Evolutionary conservation across 495 filamentous ascomycete genomes (phyloP), one percentile per base, ranked within the genome.

Genomic region (Penicillium angulare): DNA sequence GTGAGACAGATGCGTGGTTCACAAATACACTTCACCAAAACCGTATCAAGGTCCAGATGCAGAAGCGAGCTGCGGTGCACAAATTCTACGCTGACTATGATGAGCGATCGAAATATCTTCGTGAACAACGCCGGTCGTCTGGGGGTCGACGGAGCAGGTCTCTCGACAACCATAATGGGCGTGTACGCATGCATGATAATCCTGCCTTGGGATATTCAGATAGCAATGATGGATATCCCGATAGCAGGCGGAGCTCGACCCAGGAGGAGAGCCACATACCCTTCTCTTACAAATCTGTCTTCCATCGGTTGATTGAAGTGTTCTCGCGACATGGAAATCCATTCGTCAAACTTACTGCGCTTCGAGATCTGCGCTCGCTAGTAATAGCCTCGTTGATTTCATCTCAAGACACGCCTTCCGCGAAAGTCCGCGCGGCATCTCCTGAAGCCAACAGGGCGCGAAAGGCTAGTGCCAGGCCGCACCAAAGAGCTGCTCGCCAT

Each of bases 1-100:
- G 89, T 54, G 93, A 98, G 72, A 98, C 92, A 13, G 93, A 97
- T 57, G 82, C 77, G 20, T 97, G 92, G 89, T 92, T 96, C 62
- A 79, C 81, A 5, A 83, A 85, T 52, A 81, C 79, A 16, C 64
- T 95, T 3, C 85, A 87, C 12, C 84, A 92, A 55, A 83, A 88
- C 46, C 88, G 86, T 47, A 84, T 95, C 36, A 86, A 89, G 52
- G 75, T 83, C 27, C 85, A 86, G 50, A 89, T 90, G 66, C 82
- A 79, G 35, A 85, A 79, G 56, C 66, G 69, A n/a, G 65, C 73
- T 32, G 78, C 66, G 69, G 74, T 72, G 64, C 73, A 74, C 70
- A 73, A 64, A 33, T 76, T 77, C 53, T 68, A 73, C 43, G 55
- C 60, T 4, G 65, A 73, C 20, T 73, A 67, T 52, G 72, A 77